Conservation (phyloP, 805 yeast genomes). For the Kockiozyma suomiensis region DNA sequence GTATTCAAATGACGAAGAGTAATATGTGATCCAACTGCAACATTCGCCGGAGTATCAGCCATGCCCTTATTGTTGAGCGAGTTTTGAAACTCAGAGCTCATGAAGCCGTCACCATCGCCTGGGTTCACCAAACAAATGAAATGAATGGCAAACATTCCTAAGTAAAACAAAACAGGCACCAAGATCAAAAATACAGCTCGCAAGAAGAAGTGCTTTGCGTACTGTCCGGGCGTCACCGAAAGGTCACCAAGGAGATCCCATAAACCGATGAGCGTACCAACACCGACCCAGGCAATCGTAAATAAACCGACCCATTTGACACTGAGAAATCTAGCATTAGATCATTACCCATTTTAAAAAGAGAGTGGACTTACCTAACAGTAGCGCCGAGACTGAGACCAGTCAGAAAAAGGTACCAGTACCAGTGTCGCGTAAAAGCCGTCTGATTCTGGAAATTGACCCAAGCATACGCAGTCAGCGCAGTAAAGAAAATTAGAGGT, state of each 20-base stretch:
- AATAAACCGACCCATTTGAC: slow-evolving; percentile 73
- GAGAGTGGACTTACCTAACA: slow-evolving; percentile 36
- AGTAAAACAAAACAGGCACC: slow-evolving; percentile 63
- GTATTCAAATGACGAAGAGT: slow-evolving; percentile 71
- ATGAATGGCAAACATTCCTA: slow-evolving; percentile 60
- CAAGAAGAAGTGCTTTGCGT: slow-evolving; percentile 48
- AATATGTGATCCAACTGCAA: slow-evolving; percentile 71
- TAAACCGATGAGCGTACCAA: slow-evolving; percentile 52
- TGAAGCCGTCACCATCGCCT: slow-evolving; percentile 62
- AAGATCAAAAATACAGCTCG: slow-evolving; percentile 51
- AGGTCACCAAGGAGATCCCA: slow-evolving; percentile 78
- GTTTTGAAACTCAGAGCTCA: slow-evolving; percentile 71
- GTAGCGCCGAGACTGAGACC: slow-evolving; percentile 57
- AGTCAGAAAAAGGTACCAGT: slow-evolving; percentile 50
- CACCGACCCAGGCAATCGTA: slow-evolving; percentile 66
- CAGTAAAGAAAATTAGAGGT: slow-evolving; percentile 48
- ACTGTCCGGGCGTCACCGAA: slow-evolving; percentile 39
- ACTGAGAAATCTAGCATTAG: slow-evolving; percentile 40
- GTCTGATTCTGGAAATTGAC: slow-evolving; percentile 51
- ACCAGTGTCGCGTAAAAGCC: slow-evolving; percentile 58
- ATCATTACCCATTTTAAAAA: neutral
- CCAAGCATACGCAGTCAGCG: slow-evolving; percentile 55
- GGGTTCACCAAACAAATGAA: slow-evolving; percentile 48
- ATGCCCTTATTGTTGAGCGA: slow-evolving; percentile 51
- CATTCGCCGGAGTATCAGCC: slow-evolving; percentile 59